Evolutionary conservation across 2,329 filamentous ascomycete species (phyloP), one percentile per base, ranked within the genome.

Genomic region (Aspergillus clavatus): DNA sequence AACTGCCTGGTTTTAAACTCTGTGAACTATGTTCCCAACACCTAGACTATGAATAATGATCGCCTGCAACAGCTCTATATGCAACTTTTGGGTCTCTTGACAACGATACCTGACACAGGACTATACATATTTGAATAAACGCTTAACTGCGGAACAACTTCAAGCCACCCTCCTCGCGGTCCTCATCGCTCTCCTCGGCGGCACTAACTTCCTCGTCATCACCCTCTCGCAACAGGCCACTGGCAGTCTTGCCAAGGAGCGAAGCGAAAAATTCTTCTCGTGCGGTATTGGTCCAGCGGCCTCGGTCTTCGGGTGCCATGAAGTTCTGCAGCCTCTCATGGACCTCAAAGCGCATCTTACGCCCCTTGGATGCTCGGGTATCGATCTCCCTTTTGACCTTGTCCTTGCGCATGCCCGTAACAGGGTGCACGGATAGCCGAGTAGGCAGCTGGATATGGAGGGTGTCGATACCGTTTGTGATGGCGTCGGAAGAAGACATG

Each of bases 291-390:
- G 87, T 86, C 93, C 93, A 98, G 12, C 67, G 70, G 3, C 85
- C 78, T 42, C 87, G 76, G 63, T 95, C 87, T 65, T 96, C 89
- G 0, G 89, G 84, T 8, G 90, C 90, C 89, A 96, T 96, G 63
- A 97, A 97, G 67, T 96, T 96, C 72, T 95, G 88, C 61, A 98
- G 69, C 74, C 97, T 97, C 73, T 97, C 91, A 63, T 97, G 90
- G 37, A 96, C 89, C 12, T 87, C 93, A 69, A 91, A 98, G 29
- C 89, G 79, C 78, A 98, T 80, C 73, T 96, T 96, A 40, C 93
- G 77, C 5, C 93, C 93, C 70, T 97, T 97, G 65, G 88, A 95
- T 0, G 93, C 93, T 65, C 90, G 93, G 16, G 90, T 90, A 66
- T 98, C 93, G 4, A 97, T 87, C 23, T 84, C 80, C 62, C 87